Evolutionary conservation across 2,329 filamentous ascomycete species (phyloP).

Genomic region (Neopestalotiopsis sp.): DNA sequence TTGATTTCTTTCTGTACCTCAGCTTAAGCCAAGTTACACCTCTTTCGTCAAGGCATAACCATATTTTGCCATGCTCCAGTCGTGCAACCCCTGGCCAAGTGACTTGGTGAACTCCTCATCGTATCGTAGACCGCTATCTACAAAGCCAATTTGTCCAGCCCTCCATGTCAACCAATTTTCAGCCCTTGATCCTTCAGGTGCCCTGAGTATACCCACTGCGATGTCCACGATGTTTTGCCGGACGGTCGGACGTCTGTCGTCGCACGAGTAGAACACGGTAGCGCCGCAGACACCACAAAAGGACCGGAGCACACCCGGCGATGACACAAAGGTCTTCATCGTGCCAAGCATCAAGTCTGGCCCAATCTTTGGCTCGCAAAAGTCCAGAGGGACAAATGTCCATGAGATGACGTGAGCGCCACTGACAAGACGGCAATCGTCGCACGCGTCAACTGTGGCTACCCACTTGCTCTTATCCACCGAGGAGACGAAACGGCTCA

Average conservation of each 20-base stretch:
- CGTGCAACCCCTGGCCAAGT: conserved; percentile 39
- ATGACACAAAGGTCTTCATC: conserved; percentile 47
- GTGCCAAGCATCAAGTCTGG: conserved; percentile 49
- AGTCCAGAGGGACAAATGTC: conserved; percentile 45
- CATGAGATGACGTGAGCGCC: conserved; percentile 49
- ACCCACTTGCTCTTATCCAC: conserved; percentile 48
- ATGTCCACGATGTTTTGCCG: conserved; percentile 46
- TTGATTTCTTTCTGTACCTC: too few species aligned
- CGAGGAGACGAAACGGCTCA: conserved; percentile 42
- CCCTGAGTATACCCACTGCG: conserved; percentile 49
- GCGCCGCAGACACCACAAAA: conserved; percentile 56
- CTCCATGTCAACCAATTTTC: conserved; percentile 55
- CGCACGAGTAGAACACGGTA: conserved; percentile 44
- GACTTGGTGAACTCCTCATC: conserved; percentile 15
- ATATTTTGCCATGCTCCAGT: conserved; percentile 40
- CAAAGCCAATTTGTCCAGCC: conserved; percentile 39
- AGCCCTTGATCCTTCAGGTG: conserved; percentile 49
- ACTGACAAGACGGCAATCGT: conserved; percentile 49
- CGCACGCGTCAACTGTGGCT: conserved; percentile 46
- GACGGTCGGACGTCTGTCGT: conserved; percentile 15
- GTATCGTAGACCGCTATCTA: conserved; percentile 38
- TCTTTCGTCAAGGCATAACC: neutral
- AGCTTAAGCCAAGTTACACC: too few species aligned
- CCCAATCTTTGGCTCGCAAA: conserved; percentile 43
- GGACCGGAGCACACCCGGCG: conserved; percentile 42